These are phyloP conservation scores for Rhinocladiella mackenziei DNA, from an alignment of 2,329 filamentous ascomycete genomes.

Conservation along the genomic window DNA sequence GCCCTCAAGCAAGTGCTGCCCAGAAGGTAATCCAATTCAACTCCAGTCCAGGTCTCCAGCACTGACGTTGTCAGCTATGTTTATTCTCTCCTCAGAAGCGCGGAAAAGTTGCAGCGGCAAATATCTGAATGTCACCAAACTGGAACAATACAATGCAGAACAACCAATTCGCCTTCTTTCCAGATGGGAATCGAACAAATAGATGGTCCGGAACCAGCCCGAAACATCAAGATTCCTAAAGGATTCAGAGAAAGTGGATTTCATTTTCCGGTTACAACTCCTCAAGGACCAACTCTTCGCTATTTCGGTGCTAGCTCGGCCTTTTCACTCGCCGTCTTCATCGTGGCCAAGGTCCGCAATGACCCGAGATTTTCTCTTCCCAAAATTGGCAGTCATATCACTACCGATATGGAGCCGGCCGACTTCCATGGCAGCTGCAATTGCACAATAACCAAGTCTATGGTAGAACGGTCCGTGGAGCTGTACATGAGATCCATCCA, in stretches of 20 bases:
- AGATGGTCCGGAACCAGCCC: too few species aligned
- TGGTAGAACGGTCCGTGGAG: constrained; percentile 13
- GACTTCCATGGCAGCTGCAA: constrained; percentile 10
- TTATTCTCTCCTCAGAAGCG: neutral
- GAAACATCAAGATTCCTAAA: too few species aligned
- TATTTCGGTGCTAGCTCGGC: constrained; percentile 7
- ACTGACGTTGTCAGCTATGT: constrained; percentile 3
- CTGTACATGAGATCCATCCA: constrained; percentile 26
- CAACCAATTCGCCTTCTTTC: neutral
- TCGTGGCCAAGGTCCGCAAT: constrained; percentile 1
- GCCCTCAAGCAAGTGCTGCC: constrained; percentile 10
- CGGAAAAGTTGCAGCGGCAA: constrained; percentile 1
- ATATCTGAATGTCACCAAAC: neutral
- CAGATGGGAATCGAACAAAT: too few species aligned
- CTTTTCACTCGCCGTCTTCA: constrained; percentile 7
- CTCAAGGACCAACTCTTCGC: neutral
- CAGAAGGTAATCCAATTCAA: constrained; percentile 5
- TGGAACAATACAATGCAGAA: neutral
- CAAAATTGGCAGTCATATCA: neutral
- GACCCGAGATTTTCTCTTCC: neutral
- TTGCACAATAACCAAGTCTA: constrained; percentile 6
- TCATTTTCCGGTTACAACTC: constrained; percentile 8
- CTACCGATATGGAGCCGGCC: neutral
- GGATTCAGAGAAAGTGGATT: neutral
- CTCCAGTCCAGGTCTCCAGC: neutral